Base-by-base conservation (phyloP, 176 grass and related monocot species). In the Musa schizocarpa region DNA sequence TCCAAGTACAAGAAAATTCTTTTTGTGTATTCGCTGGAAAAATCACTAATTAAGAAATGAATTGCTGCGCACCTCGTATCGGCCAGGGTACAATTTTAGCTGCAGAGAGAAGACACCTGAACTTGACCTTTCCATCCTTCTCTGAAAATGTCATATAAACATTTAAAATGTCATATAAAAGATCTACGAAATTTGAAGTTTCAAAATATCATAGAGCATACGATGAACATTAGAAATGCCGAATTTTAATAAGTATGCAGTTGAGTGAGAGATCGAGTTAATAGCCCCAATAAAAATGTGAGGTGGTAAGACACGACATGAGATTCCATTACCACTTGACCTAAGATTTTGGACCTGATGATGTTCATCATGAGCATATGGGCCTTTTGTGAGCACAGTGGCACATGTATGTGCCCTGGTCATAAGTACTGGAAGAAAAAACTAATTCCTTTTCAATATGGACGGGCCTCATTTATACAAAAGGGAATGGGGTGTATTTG, bases 61-160 rank as follows among this genome's bases (percentile, higher is more conserved):
- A 12, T 20, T 20, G 50, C 50, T 9, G 27, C 74, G 84, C 86
- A 95, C 96, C 91, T 99, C 96, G 65, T 94, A 99, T 89, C 85
- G 79, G 69, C 96, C 91, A 25, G 96, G 96, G 76, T 99, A 99
- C 77, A 99, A 65, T 73, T 84, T 95, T 65, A 99, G 78, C 61
- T 82, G 90, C 57, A 94, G 75, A 52, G 85, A 89, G 85, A 99
- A 99, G 17, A 87, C 84, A 66, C 88, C 88, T n/a, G 77, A 80
- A 80, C 74, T 82, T 74, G 85, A 94, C 73, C 78, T 87, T 82
- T 95, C 95, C 96, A 99, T 82, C 56, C 75, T 92, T 78, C 88
- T 92, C 96, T 95, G 82, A 70, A 86, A 50, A 74, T 52, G 58
- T 22, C 9, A 79, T 22, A 71, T 54, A 13, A 8, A 25, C 3